Evolutionary conservation across 192 early-diverging fungal genomes (phyloP), one percentile per base, ranked within the genome.

Genomic region (Phycomyces blakesleeanus): DNA sequence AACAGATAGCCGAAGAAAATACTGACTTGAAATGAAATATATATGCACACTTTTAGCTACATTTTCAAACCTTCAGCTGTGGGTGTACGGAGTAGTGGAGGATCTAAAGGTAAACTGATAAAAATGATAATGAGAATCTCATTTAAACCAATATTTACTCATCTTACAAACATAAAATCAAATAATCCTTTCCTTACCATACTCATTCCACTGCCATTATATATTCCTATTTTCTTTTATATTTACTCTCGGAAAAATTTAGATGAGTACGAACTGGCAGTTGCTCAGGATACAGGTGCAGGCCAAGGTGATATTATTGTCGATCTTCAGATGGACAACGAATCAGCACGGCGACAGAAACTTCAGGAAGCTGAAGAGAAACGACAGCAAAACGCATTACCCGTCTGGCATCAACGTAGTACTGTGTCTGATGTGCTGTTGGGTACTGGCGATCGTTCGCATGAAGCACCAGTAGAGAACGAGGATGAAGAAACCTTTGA

Each of bases 321-420:
- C 12, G 88, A 81, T 37, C 85, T 92, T 70, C 83, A 85, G 55
- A 81, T 84, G 37, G 88, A 92, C 38, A 76, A 86, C 18, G 86
- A 87, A 53, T 86, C 87, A 47, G 81, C 85, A 0, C 79, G 85
- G 51, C 79, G 80, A 34, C 76, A 81, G n/a, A 83, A 83, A 58
- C 79, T 87, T 55, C 67, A 72, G 2, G 88, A 89, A 57, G 78
- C 85, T 0, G 83, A 83, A 50, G 81, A 85, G 67, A 89, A 87
- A 56, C 64, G 83, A 29, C 82, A 82, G 47, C 88, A 90, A 68
- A 92, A 92, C 60, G 87, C 85, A 20, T 74, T 92, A 39, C 90
- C 90, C 16, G 81, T 83, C 25, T 92, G 90, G 90, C 90, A 92
- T 67, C 82, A 83, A 26, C 86, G 85, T 60, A 85, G 83, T 58